phyloP scores from a whole-genome alignment of 1,139 yeast genomes.

The Diutina mesorugosa region DNA sequence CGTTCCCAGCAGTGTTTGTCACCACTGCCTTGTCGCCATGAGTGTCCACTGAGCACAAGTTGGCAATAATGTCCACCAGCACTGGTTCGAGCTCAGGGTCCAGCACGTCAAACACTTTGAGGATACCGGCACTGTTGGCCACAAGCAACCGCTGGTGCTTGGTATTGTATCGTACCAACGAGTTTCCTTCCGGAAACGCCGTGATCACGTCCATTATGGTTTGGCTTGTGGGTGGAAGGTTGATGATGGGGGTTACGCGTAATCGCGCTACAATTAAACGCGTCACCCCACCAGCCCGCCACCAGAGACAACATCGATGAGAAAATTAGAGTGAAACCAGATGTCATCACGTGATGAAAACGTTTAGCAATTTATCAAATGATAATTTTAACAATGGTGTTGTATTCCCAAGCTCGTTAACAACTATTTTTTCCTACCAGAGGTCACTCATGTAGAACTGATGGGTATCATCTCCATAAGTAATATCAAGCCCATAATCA shows the following conservation, averaged over 20 bases:
- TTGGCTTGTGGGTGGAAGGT: not conserved
- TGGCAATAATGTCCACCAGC: slow-evolving; percentile 36
- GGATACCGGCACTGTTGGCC: slow-evolving; percentile 37
- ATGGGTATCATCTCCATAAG: no score
- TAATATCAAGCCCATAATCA: no score
- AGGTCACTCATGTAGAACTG: no score
- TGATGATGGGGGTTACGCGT: not conserved
- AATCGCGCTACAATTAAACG: not conserved
- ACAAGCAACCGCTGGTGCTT: slow-evolving; percentile 26
- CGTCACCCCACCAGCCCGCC: not conserved
- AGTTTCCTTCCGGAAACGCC: slow-evolving; percentile 35
- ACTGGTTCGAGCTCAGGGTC: slow-evolving; percentile 42
- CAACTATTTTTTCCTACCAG: no score
- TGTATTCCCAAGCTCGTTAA: no score
- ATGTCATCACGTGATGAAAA: no score
- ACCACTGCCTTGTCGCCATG: slow-evolving; percentile 3
- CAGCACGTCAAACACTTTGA: slow-evolving; percentile 33
- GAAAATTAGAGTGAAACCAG: no score
- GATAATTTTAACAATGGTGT: no score
- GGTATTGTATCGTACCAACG: slow-evolving; percentile 24
- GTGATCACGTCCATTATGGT: slow-evolving; percentile 10
- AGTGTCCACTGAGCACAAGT: slow-evolving; percentile 18
- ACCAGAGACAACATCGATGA: no score
- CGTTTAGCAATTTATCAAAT: no score
- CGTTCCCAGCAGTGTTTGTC: not conserved